phyloP scores from a whole-genome alignment of 257 asterid species.

The Primulina tabacum region DNA sequence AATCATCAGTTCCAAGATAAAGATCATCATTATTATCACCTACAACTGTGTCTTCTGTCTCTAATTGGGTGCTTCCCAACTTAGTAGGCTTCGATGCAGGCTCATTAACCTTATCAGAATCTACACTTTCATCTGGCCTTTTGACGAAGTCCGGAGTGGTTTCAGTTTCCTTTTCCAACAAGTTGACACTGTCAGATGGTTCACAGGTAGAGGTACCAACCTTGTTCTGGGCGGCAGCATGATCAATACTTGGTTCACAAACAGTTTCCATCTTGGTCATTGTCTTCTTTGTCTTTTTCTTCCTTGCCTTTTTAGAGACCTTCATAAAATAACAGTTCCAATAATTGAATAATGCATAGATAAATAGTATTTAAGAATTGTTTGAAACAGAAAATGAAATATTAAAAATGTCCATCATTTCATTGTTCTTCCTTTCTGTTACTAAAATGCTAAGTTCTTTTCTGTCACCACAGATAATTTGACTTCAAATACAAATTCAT shows the following conservation, averaged over 20 bases:
- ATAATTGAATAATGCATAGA: constrained; percentile 10
- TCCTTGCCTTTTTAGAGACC: constrained; percentile 83
- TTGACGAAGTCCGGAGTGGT: constrained; percentile 28
- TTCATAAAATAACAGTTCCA: constrained; percentile 34
- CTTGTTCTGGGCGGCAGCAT: constrained; percentile 33
- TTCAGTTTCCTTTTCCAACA: constrained; percentile 35
- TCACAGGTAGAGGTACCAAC: constrained; percentile 36
- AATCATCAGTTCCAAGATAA: constrained; percentile 51
- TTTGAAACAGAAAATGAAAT: not conserved
- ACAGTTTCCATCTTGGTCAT: constrained; percentile 38
- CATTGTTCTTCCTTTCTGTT: constrained; percentile 1
- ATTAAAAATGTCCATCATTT: constrained; percentile 2
- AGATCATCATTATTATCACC: constrained; percentile 35
- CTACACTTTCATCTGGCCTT: constrained; percentile 34
- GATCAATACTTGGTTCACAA: constrained; percentile 40
- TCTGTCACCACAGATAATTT: not conserved
- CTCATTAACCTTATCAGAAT: constrained; percentile 37
- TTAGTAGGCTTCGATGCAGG: constrained; percentile 30
- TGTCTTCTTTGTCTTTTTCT: constrained; percentile 48
- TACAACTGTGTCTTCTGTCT: constrained; percentile 34
- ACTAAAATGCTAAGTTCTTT: not conserved
- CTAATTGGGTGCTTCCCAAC: constrained; percentile 36
- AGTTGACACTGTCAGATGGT: constrained; percentile 40
- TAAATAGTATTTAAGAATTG: not conserved
- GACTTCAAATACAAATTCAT: not conserved